phyloP scores from a whole-genome alignment of 208 protist species.

The Herpetomonas samuelpessoai region DNA sequence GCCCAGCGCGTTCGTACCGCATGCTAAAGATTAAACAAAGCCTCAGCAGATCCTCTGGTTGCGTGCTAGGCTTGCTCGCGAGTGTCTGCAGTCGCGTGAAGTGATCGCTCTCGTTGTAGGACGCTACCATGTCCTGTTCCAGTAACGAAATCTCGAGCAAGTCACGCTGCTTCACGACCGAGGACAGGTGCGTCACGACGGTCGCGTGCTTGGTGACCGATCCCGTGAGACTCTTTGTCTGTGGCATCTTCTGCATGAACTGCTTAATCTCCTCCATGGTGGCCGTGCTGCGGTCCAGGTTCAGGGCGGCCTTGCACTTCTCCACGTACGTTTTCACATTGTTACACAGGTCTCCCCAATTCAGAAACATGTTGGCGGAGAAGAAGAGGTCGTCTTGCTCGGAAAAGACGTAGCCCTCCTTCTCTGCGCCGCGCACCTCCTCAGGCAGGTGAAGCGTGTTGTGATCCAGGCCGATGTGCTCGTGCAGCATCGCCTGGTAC shows the following conservation, averaged over 20 bases:
- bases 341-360: slow-evolving; percentile 98
- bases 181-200: slow-evolving; percentile 69
- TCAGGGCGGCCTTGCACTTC: slow-evolving; percentile 85
- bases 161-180: slow-evolving; percentile 67
- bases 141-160: slow-evolving; percentile 94
- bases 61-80: slow-evolving; percentile 24
- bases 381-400: slow-evolving; percentile 95
- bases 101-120: slow-evolving; percentile 58
- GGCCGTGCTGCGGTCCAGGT: slow-evolving; percentile 75
- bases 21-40: slow-evolving; percentile 85
- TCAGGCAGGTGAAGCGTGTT: slow-evolving; percentile 82
- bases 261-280: slow-evolving; percentile 88
- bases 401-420: slow-evolving; percentile 84
- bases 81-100: slow-evolving; percentile 65
- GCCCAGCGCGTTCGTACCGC: slow-evolving; percentile 60
- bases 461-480: slow-evolving; percentile 94
- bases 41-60: slow-evolving; percentile 48
- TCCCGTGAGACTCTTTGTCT: slow-evolving; percentile 73
- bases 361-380: slow-evolving; percentile 92
- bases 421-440: slow-evolving; percentile 30
- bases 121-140: slow-evolving; percentile 94
- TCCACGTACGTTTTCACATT: slow-evolving; percentile 94
- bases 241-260: slow-evolving; percentile 83
- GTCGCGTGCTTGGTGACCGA: slow-evolving; percentile 88
- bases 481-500: slow-evolving; percentile 99